Evolutionary conservation across 768 basidiomycete genomes (phyloP).

Genomic region (Mrakia gelida): DNA sequence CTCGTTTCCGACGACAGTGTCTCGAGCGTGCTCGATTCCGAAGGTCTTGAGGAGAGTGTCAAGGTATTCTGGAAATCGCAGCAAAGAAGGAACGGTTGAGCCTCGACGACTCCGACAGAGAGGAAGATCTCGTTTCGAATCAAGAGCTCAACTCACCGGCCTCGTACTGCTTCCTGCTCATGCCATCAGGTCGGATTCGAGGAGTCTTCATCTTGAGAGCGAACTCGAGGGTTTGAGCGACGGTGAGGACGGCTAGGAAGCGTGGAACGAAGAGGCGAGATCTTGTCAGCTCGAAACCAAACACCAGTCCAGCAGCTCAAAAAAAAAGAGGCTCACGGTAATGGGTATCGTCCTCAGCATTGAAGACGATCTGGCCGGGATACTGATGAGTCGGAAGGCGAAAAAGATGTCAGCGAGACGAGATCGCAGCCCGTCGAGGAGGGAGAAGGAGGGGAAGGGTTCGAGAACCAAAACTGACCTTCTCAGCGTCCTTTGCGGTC

Average conservation of each 20-base stretch:
- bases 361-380: conserved; percentile 30
- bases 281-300: neutral
- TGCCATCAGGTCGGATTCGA: conserved; percentile 17
- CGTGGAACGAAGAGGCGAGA: neutral
- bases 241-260: conserved; percentile 23
- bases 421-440: neutral
- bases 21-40: conserved; percentile 25
- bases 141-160: neutral
- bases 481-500: conserved; percentile 20
- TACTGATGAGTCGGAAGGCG: conserved; percentile 3
- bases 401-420: neutral
- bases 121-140: neutral
- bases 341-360: conserved; percentile 30
- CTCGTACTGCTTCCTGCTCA: conserved; percentile 25
- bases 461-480: neutral
- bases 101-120: neutral
- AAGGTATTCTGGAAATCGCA: neutral
- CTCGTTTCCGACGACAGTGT: conserved; percentile 61
- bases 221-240: conserved; percentile 32
- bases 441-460: neutral
- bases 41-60: conserved; percentile 27
- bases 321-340: neutral
- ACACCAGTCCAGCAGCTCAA: neutral
- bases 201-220: conserved; percentile 32
- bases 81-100: neutral